phyloP scores from a whole-genome alignment of 306 rosid genomes.

The Cucurbita ficifolia region DNA sequence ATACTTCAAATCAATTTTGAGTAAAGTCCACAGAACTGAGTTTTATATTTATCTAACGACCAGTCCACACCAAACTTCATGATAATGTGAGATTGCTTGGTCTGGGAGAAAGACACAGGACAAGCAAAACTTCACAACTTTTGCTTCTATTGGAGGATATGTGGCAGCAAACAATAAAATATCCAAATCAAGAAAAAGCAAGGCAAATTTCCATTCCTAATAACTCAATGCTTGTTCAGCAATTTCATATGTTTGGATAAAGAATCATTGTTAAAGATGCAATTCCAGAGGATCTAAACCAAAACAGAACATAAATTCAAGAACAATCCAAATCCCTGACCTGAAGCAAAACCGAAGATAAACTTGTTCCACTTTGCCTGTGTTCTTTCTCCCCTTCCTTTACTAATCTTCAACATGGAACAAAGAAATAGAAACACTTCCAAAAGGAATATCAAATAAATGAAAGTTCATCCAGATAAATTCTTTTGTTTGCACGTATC shows the following conservation, averaged over 20 bases:
- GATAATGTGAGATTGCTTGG: background rate
- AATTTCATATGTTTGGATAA: background rate
- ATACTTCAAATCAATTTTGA: background rate
- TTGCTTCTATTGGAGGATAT: constrained; percentile 1
- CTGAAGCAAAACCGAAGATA: background rate
- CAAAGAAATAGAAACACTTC: background rate
- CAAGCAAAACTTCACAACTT: background rate
- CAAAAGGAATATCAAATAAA: constrained; percentile 2
- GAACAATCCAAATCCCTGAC: background rate
- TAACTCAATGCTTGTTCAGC: background rate
- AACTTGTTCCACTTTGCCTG: background rate
- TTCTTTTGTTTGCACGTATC: constrained; percentile 4
- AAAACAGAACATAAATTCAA: background rate
- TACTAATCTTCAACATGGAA: background rate
- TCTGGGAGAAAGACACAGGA: background rate
- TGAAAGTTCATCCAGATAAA: constrained; percentile 5
- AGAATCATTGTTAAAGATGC: background rate
- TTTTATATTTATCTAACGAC: background rate
- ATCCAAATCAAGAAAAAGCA: background rate
- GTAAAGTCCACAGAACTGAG: background rate
- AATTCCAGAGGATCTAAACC: background rate
- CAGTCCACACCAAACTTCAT: background rate
- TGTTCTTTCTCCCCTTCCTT: background rate
- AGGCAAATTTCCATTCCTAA: background rate
- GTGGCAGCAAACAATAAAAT: background rate